Base-by-base conservation (phyloP, 371 early-diverging fungal genomes). In the Caulochytrium protostelioides region DNA sequence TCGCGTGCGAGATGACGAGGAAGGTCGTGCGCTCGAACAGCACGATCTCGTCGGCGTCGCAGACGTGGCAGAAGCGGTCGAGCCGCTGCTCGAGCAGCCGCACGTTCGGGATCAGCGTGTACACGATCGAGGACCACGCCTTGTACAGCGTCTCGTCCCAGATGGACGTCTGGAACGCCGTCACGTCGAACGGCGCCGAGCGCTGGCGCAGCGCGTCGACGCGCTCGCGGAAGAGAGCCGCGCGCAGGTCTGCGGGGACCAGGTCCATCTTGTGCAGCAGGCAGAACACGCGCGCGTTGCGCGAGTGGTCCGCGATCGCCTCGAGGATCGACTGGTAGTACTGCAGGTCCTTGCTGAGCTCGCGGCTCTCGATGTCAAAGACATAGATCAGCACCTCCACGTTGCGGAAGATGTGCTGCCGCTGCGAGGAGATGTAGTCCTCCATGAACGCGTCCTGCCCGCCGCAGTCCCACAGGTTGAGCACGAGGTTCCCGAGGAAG, bases 351-450 rank as follows among this genome's bases (percentile, higher is more conserved):
- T 77, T 76, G 42, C 83, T 85, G 42, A 70, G 57, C 44, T 89
- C 89, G 32, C 83, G 59, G 23, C 76, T 77, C 54, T 94, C 94
- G 16, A 94, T 77, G 53, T 94, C 94, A 57, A 94, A 89, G 32
- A 90, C 89, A 46, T 87, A 94, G 44, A 94, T 90, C 22, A 94
- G 63, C 18, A 94, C 87, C 55, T 90, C 90, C n/a, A 90, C 94
- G 53, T 87, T 85, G 34, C 82, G 74, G 54, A 94, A 94, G 28
- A 94, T 84, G 44, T 82, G 79, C 39, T 90, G 87, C 38, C 79
- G 62, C 46, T 89, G 84, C 25, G 79, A 72, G 13, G 78, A 72
- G 61, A 90, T 75, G 52, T 87, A 94, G 54, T 78, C 83, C 50
- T 90, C 89, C 86, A 94, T 80, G 55, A 90, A 94, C 14, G 79